Conservation (phyloP, 2,329 filamentous ascomycete genomes). For the Cladophialophora carrionii region DNA sequence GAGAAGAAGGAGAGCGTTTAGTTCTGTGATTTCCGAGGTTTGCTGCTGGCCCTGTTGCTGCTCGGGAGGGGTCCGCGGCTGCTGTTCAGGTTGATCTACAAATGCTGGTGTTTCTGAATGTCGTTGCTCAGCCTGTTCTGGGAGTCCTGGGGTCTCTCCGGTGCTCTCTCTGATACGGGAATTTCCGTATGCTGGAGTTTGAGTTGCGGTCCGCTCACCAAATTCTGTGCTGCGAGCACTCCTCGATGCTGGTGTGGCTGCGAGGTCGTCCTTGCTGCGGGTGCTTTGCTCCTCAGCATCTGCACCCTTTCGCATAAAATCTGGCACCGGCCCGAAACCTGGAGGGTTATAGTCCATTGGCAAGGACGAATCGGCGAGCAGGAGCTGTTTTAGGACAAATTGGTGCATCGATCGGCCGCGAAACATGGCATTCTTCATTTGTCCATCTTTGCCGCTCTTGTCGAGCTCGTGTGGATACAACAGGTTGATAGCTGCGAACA, state of each 20-base stretch:
- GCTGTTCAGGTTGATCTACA: not conserved
- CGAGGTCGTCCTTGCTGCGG: not conserved
- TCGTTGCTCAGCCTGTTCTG: conserved; percentile 14
- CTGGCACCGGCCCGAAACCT: conserved; percentile 44
- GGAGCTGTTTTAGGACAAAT: conserved; percentile 87
- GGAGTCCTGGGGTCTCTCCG: not conserved
- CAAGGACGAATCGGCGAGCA: conserved; percentile 77
- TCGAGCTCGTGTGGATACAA: conserved; percentile 65
- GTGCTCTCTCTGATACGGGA: not conserved
- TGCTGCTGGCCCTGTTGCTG: not conserved
- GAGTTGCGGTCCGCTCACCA: not conserved
- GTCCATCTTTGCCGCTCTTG: conserved; percentile 43
- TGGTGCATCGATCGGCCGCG: conserved; percentile 76
- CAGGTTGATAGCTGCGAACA: conserved; percentile 78
- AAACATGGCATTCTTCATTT: conserved; percentile 56
- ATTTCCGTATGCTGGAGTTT: not conserved
- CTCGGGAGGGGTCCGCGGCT: not conserved
- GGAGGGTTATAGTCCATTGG: conserved; percentile 52
- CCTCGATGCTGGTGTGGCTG: not conserved
- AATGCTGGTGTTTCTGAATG: not conserved
- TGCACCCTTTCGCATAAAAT: conserved; percentile 35
- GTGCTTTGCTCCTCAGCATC: not conserved
- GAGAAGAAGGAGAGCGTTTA: conserved; percentile 81
- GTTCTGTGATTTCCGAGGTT: conserved; percentile 47
- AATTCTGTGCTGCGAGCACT: not conserved